phyloP scores from a whole-genome alignment of 805 yeast species.

The Maudiozyma barnettii region DNA sequence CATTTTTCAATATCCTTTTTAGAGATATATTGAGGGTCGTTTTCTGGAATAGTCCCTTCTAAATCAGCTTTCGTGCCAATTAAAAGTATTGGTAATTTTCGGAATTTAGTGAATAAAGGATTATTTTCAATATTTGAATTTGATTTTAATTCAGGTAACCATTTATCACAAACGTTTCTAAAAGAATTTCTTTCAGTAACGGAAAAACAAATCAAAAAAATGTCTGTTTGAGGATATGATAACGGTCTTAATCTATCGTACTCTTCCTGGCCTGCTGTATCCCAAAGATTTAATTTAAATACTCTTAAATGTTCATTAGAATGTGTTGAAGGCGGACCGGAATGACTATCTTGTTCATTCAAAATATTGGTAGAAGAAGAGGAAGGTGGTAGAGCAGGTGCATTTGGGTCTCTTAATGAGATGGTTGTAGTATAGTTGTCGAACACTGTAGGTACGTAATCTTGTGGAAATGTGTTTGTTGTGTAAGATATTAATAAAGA shows the following conservation, averaged over 20 bases:
- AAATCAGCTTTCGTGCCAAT: conserved; percentile 88
- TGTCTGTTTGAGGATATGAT: conserved; percentile 87
- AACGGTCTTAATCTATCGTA: conserved; percentile 83
- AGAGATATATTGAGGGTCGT: conserved; percentile 53
- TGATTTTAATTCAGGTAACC: conserved; percentile 81
- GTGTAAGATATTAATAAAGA: conserved; percentile 82
- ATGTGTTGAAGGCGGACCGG: not conserved
- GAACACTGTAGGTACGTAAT: conserved; percentile 88
- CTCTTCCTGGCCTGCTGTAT: conserved; percentile 92
- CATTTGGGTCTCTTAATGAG: conserved; percentile 30
- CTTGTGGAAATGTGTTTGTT: conserved; percentile 86
- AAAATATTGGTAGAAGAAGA: not conserved
- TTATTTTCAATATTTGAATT: conserved; percentile 54
- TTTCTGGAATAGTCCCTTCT: conserved; percentile 47
- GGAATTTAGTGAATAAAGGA: conserved; percentile 10
- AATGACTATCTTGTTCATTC: not conserved
- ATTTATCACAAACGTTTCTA: conserved; percentile 68
- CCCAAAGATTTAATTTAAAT: conserved; percentile 84
- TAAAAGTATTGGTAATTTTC: conserved; percentile 43
- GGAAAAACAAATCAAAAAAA: conserved; percentile 78
- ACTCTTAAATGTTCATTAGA: conserved; percentile 36
- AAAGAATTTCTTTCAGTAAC: conserved; percentile 73
- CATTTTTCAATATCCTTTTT: conserved; percentile 52
- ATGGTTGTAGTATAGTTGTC: conserved; percentile 86
- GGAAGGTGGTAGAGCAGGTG: too few relatives aligned